Conservation (phyloP, 2,329 filamentous ascomycete genomes). For the Cladosporium colombiae region DNA sequence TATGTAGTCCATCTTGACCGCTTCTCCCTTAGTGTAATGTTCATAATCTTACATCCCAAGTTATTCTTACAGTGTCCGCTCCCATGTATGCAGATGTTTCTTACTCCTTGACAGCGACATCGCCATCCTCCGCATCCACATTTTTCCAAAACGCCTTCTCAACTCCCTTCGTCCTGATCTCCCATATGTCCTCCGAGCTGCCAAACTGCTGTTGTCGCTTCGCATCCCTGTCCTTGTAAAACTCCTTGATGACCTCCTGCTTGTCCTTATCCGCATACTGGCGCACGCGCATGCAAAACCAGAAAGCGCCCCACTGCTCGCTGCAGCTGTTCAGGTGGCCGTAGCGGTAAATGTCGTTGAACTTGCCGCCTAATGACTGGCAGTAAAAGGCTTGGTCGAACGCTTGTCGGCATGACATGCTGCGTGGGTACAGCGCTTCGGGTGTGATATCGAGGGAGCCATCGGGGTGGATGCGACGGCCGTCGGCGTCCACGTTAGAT, state of each 20-base stretch:
- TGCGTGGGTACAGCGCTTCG: slow-evolving; percentile 72
- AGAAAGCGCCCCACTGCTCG: slow-evolving; percentile 90
- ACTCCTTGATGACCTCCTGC: slow-evolving; percentile 61
- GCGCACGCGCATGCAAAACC: slow-evolving; percentile 92
- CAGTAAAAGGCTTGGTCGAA: slow-evolving; percentile 96
- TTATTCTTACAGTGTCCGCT: not conserved
- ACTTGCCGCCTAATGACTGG: slow-evolving; percentile 86
- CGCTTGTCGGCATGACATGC: slow-evolving; percentile 84
- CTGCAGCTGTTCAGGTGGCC: slow-evolving; percentile 75
- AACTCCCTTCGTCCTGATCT: slow-evolving; percentile 66
- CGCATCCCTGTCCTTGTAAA: slow-evolving; percentile 66
- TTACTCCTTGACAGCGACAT: slow-evolving; percentile 16
- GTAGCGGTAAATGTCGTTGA: slow-evolving; percentile 86
- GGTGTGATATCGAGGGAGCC: slow-evolving; percentile 43
- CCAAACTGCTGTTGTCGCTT: slow-evolving; percentile 62
- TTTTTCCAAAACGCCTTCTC: slow-evolving; percentile 47
- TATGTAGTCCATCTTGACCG: not conserved
- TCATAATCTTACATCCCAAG: slow-evolving; percentile 12
- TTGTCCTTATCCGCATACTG: slow-evolving; percentile 61
- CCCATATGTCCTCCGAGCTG: slow-evolving; percentile 93
- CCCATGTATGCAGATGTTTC: not conserved
- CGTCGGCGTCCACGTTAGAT: slow-evolving; percentile 24
- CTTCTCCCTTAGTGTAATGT: not conserved
- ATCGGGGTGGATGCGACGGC: slow-evolving; percentile 33
- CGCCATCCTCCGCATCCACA: slow-evolving; percentile 33